These are phyloP conservation scores for Trichoderma erinaceum DNA, from an alignment of 495 filamentous ascomycete genomes.

Conservation along the genomic window DNA sequence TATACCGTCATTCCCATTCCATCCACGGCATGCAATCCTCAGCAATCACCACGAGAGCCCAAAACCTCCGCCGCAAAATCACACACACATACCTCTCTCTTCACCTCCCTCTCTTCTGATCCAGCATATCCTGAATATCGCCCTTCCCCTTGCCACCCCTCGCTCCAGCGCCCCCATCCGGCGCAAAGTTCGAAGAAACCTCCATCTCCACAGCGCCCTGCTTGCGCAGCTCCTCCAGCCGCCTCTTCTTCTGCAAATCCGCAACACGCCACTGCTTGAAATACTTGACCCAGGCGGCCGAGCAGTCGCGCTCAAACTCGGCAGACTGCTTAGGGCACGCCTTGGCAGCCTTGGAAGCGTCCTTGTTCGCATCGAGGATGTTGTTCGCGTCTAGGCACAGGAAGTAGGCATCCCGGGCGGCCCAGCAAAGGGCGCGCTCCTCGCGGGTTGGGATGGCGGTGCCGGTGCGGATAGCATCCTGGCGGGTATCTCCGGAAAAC, in stretches of 20 bases:
- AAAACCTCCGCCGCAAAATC: background rate
- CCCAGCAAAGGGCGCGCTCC: constrained; percentile 78
- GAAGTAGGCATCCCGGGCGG: constrained; percentile 79
- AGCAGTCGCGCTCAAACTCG: constrained; percentile 70
- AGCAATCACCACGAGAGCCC: background rate
- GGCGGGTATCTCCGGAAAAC: constrained; percentile 35
- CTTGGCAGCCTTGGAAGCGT: constrained; percentile 54
- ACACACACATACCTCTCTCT: background rate
- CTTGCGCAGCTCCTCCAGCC: constrained; percentile 67
- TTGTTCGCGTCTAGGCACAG: constrained; percentile 70
- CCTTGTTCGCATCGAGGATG: constrained; percentile 79
- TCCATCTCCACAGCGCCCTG: constrained; percentile 67
- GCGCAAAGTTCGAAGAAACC: constrained; percentile 26
- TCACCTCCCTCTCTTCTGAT: constrained; percentile 12
- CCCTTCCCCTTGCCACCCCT: constrained; percentile 15
- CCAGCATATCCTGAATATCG: constrained; percentile 15
- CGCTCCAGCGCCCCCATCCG: constrained; percentile 15
- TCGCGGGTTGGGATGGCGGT: constrained; percentile 69
- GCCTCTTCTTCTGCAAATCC: constrained; percentile 76
- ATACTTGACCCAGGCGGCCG: constrained; percentile 61
- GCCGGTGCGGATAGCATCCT: constrained; percentile 50
- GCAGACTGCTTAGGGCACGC: constrained; percentile 60
- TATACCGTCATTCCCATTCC: background rate
- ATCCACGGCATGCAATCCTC: background rate
- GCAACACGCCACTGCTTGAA: constrained; percentile 95